Evolutionary conservation across 305 asterid genomes (phyloP).

Genomic region (Solanum hybrid): DNA sequence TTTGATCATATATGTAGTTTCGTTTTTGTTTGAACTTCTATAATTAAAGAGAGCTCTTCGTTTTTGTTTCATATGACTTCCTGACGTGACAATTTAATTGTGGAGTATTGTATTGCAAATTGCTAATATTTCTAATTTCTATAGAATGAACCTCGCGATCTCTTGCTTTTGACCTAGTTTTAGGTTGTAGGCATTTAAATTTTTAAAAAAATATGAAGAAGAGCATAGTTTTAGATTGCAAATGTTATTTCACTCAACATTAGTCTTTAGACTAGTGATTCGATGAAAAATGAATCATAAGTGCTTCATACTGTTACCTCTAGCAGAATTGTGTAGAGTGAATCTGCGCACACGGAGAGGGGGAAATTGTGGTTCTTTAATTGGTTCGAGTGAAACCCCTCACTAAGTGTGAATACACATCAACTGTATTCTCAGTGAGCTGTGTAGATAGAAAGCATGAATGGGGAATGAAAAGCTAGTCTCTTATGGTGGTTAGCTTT

Average conservation of each 20-base stretch:
- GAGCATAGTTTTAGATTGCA: background rate
- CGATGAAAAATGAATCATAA: background rate
- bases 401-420: background rate
- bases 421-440: background rate
- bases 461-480: background rate
- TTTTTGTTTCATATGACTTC: background rate
- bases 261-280: background rate
- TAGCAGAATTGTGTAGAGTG: background rate
- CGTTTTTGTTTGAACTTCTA: background rate
- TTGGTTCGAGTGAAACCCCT: background rate
- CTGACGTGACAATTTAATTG: background rate
- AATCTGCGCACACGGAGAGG: background rate
- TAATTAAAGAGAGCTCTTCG: background rate
- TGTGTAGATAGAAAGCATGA: background rate
- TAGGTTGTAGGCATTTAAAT: background rate
- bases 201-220: background rate
- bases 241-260: background rate
- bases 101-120: background rate
- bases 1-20: background rate
- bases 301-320: background rate
- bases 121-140: background rate
- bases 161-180: background rate
- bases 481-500: background rate
- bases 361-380: background rate
- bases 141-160: background rate